Percentiles rank a stretch among this genome's conserved stretches.
Conservation (phyloP, 106 monocot species). For the Phalaenopsis equestris region DNA sequence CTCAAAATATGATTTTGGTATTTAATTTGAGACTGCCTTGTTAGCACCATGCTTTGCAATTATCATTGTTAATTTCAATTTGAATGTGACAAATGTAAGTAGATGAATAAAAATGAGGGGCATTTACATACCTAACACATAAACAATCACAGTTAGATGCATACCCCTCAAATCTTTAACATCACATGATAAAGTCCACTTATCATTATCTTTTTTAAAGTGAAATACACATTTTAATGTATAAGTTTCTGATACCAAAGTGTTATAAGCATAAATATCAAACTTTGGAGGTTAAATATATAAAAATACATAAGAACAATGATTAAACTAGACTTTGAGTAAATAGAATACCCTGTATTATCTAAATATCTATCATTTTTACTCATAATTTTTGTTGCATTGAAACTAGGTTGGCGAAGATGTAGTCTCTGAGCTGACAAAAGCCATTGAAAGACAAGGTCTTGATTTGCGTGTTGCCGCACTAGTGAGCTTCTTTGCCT, state of each 20-base stretch:
- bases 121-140: too few relatives aligned
- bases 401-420: slow-evolving; percentile 64
- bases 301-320: too few relatives aligned
- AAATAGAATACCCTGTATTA: background rate
- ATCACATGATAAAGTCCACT: too few relatives aligned
- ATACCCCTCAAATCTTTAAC: too few relatives aligned
- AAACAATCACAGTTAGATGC: too few relatives aligned
- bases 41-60: background rate
- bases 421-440: slow-evolving; percentile 64
- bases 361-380: background rate
- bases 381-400: background rate
- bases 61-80: background rate
- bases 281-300: too few relatives aligned
- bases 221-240: too few relatives aligned
- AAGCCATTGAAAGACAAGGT: slow-evolving; percentile 73
- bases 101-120: background rate
- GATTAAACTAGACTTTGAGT: background rate
- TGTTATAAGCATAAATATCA: too few relatives aligned
- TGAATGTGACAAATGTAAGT: background rate
- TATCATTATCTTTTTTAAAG: too few relatives aligned
- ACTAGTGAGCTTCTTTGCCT: slow-evolving; percentile 34
- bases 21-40: background rate
- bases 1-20: background rate
- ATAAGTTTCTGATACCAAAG: too few relatives aligned
- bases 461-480: slow-evolving; percentile 74